Percentiles rank a stretch among this genome's conserved stretches.
phyloP scores from a whole-genome alignment of 2,329 filamentous ascomycete species.

The Hawksworthiomyces lignivorus region DNA sequence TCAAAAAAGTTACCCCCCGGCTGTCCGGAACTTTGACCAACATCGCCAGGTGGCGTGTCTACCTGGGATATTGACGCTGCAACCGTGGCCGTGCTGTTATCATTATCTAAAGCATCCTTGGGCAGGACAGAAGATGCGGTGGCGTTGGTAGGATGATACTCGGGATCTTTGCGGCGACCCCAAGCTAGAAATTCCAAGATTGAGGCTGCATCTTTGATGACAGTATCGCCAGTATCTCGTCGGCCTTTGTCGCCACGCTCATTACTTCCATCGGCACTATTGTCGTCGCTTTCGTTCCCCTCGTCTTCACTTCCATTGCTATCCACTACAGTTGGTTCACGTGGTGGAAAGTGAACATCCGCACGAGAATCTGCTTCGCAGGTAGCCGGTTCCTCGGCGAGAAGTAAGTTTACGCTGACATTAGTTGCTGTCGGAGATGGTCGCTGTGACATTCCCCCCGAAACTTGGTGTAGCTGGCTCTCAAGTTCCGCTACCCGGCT shows the following conservation, averaged over 20 bases:
- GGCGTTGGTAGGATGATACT: slow-evolving; percentile 9
- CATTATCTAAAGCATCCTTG: no score
- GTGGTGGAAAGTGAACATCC: no score
- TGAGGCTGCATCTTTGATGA: slow-evolving; percentile 33
- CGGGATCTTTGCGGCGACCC: slow-evolving; percentile 35
- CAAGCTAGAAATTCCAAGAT: slow-evolving; percentile 41
- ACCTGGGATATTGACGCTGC: no score
- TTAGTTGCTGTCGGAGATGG: not conserved
- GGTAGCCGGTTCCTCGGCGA: not conserved
- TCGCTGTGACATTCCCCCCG: not conserved
- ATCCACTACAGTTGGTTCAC: not conserved
- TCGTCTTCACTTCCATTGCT: slow-evolving; percentile 2
- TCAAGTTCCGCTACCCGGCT: not conserved
- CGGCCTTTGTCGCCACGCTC: not conserved
- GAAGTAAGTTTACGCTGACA: not conserved
- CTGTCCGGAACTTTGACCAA: not conserved
- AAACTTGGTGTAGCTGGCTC: not conserved
- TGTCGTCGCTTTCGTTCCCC: not conserved
- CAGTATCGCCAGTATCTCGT: slow-evolving; percentile 16
- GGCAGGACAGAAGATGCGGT: no score
- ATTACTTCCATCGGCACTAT: no score
- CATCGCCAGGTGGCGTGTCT: no score
- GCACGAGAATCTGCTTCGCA: not conserved
- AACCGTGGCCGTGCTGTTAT: no score
- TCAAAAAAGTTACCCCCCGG: no score